These are phyloP conservation scores for Xylariaceae sp. DNA, from an alignment of 2,329 filamentous ascomycete genomes.

Conservation along the genomic window DNA sequence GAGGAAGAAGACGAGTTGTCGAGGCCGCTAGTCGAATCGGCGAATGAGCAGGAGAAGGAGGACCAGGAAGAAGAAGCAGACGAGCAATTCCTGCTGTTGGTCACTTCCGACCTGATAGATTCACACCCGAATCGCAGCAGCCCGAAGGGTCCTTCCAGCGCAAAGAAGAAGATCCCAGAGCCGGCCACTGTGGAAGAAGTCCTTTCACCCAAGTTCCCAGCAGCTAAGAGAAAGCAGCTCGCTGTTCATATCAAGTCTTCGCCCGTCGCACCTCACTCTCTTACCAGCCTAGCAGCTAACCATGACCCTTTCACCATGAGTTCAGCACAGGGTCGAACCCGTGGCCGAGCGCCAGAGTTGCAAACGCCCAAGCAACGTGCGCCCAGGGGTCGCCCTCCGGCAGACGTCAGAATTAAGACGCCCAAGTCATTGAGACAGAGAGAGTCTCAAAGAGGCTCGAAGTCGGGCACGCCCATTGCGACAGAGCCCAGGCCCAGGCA, in stretches of 20 bases:
- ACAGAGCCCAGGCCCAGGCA: conserved; percentile 17
- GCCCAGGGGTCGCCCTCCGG: conserved; percentile 5
- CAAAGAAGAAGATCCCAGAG: background rate
- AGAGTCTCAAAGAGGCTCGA: conserved; percentile 48
- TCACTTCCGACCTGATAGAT: conserved; percentile 16
- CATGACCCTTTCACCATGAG: conserved; percentile 4
- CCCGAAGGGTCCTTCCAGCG: conserved; percentile 4
- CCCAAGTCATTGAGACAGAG: conserved; percentile 29
- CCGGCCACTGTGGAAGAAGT: background rate
- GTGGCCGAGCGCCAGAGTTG: conserved; percentile 6
- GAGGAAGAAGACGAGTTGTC: conserved; percentile 12
- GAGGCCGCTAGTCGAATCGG: conserved; percentile 9
- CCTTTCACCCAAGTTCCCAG: conserved; percentile 10
- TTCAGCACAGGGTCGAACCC: conserved; percentile 3
- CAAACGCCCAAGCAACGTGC: conserved; percentile 4
- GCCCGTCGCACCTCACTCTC: conserved; percentile 16
- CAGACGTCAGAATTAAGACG: conserved; percentile 11
- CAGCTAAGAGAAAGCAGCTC: conserved; percentile 12
- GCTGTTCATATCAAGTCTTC: conserved; percentile 29
- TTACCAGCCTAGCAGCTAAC: conserved; percentile 12
- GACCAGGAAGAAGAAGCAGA: background rate
- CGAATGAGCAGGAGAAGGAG: background rate
- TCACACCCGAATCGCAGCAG: background rate
- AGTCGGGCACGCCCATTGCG: conserved; percentile 32
- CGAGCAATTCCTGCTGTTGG: background rate